phyloP scores from a whole-genome alignment of 441 rosid genomes.

The Capsella rubella region DNA sequence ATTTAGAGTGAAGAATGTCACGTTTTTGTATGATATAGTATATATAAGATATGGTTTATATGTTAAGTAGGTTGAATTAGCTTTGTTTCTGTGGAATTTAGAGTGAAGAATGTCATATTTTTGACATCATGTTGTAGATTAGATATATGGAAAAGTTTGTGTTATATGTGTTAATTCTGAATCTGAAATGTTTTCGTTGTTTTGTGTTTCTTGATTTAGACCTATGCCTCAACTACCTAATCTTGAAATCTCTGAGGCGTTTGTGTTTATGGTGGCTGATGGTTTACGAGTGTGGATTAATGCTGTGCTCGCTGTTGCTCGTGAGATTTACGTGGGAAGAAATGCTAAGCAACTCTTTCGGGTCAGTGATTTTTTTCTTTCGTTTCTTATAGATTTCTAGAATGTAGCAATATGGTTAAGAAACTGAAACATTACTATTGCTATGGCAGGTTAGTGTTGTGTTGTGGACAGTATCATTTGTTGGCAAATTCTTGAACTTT shows the following conservation, averaged over 20 bases:
- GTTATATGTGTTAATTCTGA: not conserved
- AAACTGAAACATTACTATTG: conserved; percentile 9
- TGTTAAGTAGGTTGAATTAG: not conserved
- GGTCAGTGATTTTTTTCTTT: conserved; percentile 40
- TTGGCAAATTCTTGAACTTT: conserved; percentile 73
- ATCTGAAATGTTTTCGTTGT: not conserved
- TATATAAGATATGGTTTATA: too few species aligned
- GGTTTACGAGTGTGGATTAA: conserved; percentile 56
- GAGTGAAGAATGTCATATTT: not conserved
- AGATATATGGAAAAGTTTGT: not conserved
- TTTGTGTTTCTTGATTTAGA: conserved; percentile 46
- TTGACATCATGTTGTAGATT: not conserved
- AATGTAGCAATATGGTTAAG: not conserved
- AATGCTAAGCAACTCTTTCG: conserved; percentile 63
- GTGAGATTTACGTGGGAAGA: conserved; percentile 66
- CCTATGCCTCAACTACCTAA: conserved; percentile 94
- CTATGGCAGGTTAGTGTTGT: conserved; percentile 65
- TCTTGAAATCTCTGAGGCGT: conserved; percentile 75
- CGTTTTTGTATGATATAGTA: not conserved
- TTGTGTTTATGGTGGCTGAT: conserved; percentile 55
- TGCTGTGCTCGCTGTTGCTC: conserved; percentile 55
- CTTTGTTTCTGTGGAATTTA: too few species aligned
- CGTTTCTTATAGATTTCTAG: not conserved
- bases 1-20: not conserved
- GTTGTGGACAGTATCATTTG: conserved; percentile 65